Conservation (phyloP, 2,329 filamentous ascomycete genomes). For the Botryosphaeria dothidea region DNA sequence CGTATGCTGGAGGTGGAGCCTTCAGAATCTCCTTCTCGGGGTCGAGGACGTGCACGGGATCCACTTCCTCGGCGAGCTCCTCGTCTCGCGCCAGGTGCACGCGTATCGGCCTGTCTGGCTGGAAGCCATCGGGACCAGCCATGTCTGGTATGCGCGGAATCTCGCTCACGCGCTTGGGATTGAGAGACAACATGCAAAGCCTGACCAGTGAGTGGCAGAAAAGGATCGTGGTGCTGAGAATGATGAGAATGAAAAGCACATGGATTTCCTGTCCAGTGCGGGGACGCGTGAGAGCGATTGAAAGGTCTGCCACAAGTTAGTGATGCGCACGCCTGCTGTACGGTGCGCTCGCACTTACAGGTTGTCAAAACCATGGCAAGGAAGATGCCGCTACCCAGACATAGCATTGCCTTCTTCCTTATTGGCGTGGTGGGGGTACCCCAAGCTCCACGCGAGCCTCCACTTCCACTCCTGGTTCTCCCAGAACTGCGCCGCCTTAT, state of each 20-base stretch:
- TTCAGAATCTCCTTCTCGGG: slow-evolving; percentile 40
- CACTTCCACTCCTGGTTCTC: neutral
- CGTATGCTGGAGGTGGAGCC: slow-evolving; percentile 77
- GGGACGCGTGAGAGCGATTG: slow-evolving; percentile 66
- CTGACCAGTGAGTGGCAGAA: slow-evolving; percentile 79
- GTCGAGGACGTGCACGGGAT: slow-evolving; percentile 23
- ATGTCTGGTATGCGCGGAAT: slow-evolving; percentile 44
- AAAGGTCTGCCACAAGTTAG: slow-evolving; percentile 60
- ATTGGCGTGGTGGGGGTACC: neutral
- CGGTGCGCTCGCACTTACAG: neutral
- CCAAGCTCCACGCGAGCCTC: neutral
- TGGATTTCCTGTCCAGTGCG: slow-evolving; percentile 71
- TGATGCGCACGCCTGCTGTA: neutral
- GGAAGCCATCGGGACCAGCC: slow-evolving; percentile 62
- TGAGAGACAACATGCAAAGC: slow-evolving; percentile 66
- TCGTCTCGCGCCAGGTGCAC: slow-evolving; percentile 76
- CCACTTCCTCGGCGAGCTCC: slow-evolving; percentile 52
- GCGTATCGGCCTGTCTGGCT: slow-evolving; percentile 72
- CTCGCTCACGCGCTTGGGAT: slow-evolving; percentile 30
- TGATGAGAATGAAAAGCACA: slow-evolving; percentile 75
- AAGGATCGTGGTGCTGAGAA: slow-evolving; percentile 72
- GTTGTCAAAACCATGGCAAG: slow-evolving; percentile 44
- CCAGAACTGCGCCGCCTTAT: slow-evolving; percentile 7
- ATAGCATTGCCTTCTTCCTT: slow-evolving; percentile 30
- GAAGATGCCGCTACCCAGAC: slow-evolving; percentile 66